Evolutionary conservation across 225 moss, liverwort and hornwort species (phyloP).

Genomic region (Pseudisothecium myosuroides): DNA sequence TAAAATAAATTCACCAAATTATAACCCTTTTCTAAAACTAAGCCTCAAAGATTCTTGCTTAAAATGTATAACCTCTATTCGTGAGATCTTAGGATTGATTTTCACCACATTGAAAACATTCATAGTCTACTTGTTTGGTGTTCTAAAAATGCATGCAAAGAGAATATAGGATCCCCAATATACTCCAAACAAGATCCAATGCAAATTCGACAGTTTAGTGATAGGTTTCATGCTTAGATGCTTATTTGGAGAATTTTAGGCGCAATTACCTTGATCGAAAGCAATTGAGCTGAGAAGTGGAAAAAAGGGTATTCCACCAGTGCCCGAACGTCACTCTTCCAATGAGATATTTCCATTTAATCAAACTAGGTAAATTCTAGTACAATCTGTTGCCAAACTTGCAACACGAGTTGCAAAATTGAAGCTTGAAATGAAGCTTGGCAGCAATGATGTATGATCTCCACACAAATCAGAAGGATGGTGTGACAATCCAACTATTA

Average conservation of each 20-base stretch:
- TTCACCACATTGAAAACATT: background rate
- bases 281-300: background rate
- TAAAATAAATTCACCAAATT: background rate
- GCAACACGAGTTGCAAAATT: background rate
- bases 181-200: background rate
- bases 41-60: background rate
- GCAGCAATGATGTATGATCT: background rate
- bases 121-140: too few relatives aligned
- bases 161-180: background rate
- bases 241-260: too few relatives aligned
- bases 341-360: background rate
- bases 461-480: too few relatives aligned
- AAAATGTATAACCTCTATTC: background rate
- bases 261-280: background rate
- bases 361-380: background rate
- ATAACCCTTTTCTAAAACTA: background rate
- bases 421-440: background rate
- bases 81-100: background rate
- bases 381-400: background rate
- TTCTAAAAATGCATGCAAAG: background rate
- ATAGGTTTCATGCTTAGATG: background rate
- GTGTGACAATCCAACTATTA: background rate
- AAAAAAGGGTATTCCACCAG: background rate
- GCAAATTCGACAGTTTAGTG: background rate
- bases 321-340: background rate